Evolutionary conservation across 1,284 basidiomycete species (phyloP).

Genomic region (Tilletia indica): DNA sequence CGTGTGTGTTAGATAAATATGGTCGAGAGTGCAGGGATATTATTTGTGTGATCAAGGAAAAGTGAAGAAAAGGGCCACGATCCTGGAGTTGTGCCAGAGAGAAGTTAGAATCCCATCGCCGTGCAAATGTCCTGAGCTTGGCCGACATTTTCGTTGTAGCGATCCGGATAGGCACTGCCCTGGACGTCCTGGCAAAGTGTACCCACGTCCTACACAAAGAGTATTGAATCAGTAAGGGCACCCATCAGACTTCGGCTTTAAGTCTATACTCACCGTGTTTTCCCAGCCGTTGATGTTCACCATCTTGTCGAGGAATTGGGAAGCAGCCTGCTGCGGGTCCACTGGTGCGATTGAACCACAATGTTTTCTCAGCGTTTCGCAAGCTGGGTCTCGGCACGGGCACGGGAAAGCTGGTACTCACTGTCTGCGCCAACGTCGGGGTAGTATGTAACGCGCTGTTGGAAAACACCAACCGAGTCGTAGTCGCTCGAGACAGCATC

Average conservation of each 20-base stretch:
- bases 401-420: neutral
- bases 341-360: neutral
- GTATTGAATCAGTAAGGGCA: no score
- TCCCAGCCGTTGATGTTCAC: conserved; percentile 11
- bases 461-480: conserved; percentile 12
- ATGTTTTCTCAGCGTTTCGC: neutral
- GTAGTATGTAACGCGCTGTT: conserved; percentile 8
- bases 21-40: no score
- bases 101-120: neutral
- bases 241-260: no score
- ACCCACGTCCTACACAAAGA: neutral
- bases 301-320: conserved; percentile 13
- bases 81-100: no score
- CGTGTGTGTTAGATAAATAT: no score
- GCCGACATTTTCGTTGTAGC: neutral
- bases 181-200: neutral
- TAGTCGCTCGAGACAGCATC: conserved; percentile 9
- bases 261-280: neutral
- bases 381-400: no score
- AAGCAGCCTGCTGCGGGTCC: neutral
- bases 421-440: conserved; percentile 7
- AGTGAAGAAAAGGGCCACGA: no score
- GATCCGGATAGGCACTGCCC: neutral
- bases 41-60: no score
- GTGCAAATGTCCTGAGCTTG: neutral